Evolutionary conservation across 371 early-diverging fungal genomes (phyloP).

Genomic region (Zopfochytrium polystomum): DNA sequence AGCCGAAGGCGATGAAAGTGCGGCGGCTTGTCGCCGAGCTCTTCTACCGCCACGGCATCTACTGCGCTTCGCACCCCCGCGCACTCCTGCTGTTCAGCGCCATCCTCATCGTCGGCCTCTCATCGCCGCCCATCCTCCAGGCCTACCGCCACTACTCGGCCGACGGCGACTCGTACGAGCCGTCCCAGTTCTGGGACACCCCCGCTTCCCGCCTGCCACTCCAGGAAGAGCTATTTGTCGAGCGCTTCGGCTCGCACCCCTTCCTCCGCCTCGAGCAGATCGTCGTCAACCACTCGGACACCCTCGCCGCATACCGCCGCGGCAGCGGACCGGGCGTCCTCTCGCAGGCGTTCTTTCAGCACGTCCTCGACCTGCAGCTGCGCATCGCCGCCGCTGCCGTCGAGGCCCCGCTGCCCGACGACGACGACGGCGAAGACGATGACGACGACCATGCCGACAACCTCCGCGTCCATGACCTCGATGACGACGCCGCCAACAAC

Average conservation of each 20-base stretch:
- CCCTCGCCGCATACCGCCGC: neutral
- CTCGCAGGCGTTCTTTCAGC: conserved; percentile 16
- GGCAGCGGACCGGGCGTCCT: conserved; percentile 19
- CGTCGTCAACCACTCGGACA: conserved; percentile 25
- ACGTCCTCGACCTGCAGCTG: conserved; percentile 30
- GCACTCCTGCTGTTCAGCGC: conserved; percentile 50
- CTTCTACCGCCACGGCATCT: conserved; percentile 63
- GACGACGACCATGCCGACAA: conserved; percentile 25
- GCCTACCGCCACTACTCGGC: conserved; percentile 37
- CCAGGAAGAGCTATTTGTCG: conserved; percentile 18
- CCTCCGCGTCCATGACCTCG: neutral
- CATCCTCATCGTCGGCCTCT: conserved; percentile 50
- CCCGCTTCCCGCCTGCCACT: conserved; percentile 23
- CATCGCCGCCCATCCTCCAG: conserved; percentile 50
- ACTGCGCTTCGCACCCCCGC: conserved; percentile 56
- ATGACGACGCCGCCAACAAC: too few species aligned
- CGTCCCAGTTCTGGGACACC: conserved; percentile 30
- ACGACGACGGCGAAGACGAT: too few species aligned
- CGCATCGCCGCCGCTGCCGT: conserved; percentile 11
- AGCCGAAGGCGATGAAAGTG: too few species aligned
- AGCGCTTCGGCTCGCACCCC: conserved; percentile 27
- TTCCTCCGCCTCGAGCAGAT: conserved; percentile 42
- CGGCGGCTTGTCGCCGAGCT: too few species aligned
- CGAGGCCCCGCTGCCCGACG: neutral
- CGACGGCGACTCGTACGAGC: conserved; percentile 23